Evolutionary conservation across 441 rosid genomes (phyloP).

Genomic region (Pelargonium fulgidum): DNA sequence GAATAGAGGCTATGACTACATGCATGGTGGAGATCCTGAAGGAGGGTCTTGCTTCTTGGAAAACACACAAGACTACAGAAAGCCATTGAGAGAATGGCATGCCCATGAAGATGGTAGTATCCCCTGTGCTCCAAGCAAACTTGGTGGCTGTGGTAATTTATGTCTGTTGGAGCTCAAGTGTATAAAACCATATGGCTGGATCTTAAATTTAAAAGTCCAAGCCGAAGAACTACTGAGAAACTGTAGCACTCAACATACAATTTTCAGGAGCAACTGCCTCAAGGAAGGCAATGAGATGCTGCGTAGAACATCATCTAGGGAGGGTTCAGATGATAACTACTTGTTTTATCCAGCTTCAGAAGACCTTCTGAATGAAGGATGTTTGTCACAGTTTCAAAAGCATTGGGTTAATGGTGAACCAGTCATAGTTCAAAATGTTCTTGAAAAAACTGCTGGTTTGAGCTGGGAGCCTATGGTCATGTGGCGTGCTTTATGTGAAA

Average conservation of each 20-base stretch:
- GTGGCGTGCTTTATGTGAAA: slow-evolving; percentile 84
- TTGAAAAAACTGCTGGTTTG: slow-evolving; percentile 47
- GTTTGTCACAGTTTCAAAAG: slow-evolving; percentile 45
- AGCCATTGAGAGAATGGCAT: slow-evolving; percentile 38
- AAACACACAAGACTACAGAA: slow-evolving; percentile 20
- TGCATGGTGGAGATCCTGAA: slow-evolving; percentile 67
- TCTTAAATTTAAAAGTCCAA: slow-evolving; percentile 39
- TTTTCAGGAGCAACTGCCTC: slow-evolving; percentile 19
- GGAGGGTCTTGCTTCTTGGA: slow-evolving; percentile 21
- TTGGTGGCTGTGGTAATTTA: slow-evolving; percentile 67
- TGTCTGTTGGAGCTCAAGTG: slow-evolving; percentile 58
- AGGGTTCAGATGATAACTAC: slow-evolving; percentile 45
- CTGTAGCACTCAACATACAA: slow-evolving; percentile 18
- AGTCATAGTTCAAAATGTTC: slow-evolving; percentile 57
- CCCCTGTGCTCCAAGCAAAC: slow-evolving; percentile 51
- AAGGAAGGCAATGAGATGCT: slow-evolving; percentile 21
- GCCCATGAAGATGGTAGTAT: slow-evolving; percentile 51
- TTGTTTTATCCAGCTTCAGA: slow-evolving; percentile 52
- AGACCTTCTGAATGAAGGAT: slow-evolving; percentile 35
- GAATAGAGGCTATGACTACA: slow-evolving; percentile 50
- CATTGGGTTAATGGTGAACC: slow-evolving; percentile 89
- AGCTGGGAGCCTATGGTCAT: slow-evolving; percentile 99
- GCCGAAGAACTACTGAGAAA: slow-evolving; percentile 31
- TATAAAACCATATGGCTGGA: slow-evolving; percentile 49
- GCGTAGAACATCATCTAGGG: slow-evolving; percentile 47